A percentile compares a stretch with the other conserved stretches of the same genome.
Evolutionary conservation across 2,329 filamentous ascomycete genomes (phyloP).

Genomic region (Gaeumannomyces tritici): DNA sequence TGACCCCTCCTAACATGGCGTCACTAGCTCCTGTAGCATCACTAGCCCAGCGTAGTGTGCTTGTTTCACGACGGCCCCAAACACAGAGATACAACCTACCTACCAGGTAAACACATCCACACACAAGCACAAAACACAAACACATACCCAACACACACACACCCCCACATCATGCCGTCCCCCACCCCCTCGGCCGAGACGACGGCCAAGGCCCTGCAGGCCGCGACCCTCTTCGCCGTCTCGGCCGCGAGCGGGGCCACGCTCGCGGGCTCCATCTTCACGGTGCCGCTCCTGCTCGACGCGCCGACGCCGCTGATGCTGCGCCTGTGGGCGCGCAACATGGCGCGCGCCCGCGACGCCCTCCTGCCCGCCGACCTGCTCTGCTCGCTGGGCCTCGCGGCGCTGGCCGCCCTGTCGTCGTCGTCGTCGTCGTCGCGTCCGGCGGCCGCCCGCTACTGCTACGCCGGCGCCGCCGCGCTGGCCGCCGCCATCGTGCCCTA

Average conservation of each 20-base stretch:
- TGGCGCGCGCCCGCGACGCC: slow-evolving; percentile 24
- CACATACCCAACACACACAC: neutral
- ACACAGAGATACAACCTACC: neutral
- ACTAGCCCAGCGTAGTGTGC: no score
- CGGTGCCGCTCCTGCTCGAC: slow-evolving; percentile 43
- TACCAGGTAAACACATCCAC: neutral
- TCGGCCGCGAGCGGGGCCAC: slow-evolving; percentile 30
- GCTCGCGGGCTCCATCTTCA: slow-evolving; percentile 28
- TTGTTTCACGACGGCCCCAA: neutral
- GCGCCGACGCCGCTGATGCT: slow-evolving; percentile 45
- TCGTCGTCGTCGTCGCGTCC: neutral
- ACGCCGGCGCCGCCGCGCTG: slow-evolving; percentile 34
- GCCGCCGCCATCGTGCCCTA: slow-evolving; percentile 40
- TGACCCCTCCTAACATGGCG: no score
- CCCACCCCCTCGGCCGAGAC: neutral
- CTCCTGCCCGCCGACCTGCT: slow-evolving; percentile 29
- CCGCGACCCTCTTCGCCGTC: slow-evolving; percentile 39
- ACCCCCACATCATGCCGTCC: neutral
- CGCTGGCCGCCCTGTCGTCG: slow-evolving; percentile 27
- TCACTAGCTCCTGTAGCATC: no score
- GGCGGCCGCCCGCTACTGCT: slow-evolving; percentile 29
- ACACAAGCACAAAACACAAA: neutral
- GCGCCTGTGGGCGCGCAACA: slow-evolving; percentile 41
- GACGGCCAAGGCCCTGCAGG: slow-evolving; percentile 35
- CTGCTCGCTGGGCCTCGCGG: slow-evolving; percentile 30